Evolutionary conservation across 164 flowering plant genomes (phyloP).

Genomic region (Chloranthus sessilifolius): DNA sequence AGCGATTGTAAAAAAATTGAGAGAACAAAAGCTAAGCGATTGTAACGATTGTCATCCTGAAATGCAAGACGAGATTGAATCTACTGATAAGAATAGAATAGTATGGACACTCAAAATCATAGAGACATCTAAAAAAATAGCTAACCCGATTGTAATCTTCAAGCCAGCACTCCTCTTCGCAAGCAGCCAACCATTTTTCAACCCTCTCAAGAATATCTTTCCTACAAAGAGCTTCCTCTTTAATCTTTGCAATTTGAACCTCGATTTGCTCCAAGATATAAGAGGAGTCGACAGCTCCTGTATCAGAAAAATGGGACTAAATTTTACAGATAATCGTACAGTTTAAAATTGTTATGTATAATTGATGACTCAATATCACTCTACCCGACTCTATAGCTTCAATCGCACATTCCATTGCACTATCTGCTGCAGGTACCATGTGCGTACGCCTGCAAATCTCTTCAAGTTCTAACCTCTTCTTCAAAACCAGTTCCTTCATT

Average conservation of each 20-base stretch:
- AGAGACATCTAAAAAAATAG: too few species aligned
- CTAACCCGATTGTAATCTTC: conserved; percentile 74
- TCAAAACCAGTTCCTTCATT: conserved; percentile 90
- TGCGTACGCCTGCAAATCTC: conserved; percentile 74
- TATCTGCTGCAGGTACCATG: conserved; percentile 51
- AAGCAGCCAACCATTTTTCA: conserved; percentile 70
- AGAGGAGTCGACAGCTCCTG: conserved; percentile 53
- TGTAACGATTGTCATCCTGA: too few species aligned
- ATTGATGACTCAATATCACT: too few species aligned
- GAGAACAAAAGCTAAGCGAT: too few species aligned
- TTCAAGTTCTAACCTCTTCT: conserved; percentile 77
- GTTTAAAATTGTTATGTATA: too few species aligned
- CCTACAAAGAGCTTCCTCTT: conserved; percentile 63
- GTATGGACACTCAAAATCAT: too few species aligned
- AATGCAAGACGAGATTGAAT: too few species aligned
- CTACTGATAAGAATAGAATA: background rate
- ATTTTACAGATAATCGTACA: too few species aligned
- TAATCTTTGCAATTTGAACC: conserved; percentile 45
- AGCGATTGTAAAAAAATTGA: too few species aligned
- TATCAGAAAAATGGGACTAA: conserved; percentile 8
- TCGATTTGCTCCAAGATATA: conserved; percentile 52
- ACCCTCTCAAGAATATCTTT: conserved; percentile 74
- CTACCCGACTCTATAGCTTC: conserved; percentile 80
- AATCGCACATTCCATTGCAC: conserved; percentile 44
- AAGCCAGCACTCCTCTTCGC: conserved; percentile 83